Evolutionary conservation across 169 alveolate genomes (phyloP), one percentile per base, ranked within the genome.

Genomic region (Plasmodium yoelii): DNA sequence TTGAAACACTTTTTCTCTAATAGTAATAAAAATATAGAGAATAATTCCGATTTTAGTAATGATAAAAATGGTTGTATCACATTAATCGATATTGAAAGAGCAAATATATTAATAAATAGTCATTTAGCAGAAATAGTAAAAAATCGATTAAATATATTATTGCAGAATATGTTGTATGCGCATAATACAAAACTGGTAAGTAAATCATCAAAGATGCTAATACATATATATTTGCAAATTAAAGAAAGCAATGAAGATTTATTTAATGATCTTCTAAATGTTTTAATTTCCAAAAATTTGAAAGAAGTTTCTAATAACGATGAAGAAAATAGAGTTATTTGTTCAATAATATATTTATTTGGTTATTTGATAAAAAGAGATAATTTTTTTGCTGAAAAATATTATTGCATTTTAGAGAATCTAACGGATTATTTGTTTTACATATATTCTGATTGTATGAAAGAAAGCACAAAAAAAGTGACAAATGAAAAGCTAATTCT

Each of bases 281-380:
- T 51, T 51, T 12, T 51, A 13, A 12, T 51, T 51, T 51, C 59
- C n/a, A 12, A 15, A 51, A 51, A 15, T 12, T 12, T 51, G 59
- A 15, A 51, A 12, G 59, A 51, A 6, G 13, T 1, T 57, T 12
- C 19, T 19, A 13, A 13, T n/a, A 57, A 57, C n/a, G 19, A 18
- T 57, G 34, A 13, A 57, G 10, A 57, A 8, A 34, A 26, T 26
- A 13, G 26, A 12, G 49, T 26, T 8, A 44, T 53, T 15, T 80
- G 72, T 47, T 56, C 67, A 13, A n/a, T 24, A 53, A 55, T 80
- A 59, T 67, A 61, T 28, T 49, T 67, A 13, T 80, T 80, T 67
- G 90, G 90, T 3, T 61, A 67, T 12, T 13, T 80, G 22, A 80
- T 80, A 51, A 80, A 80, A 80, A 80, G 65, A 57, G 84, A 80